Percentiles rank a stretch among this genome's conserved stretches.
Evolutionary conservation across 2,329 filamentous ascomycete genomes (phyloP).

Genomic region (Fusarium dlaminii): DNA sequence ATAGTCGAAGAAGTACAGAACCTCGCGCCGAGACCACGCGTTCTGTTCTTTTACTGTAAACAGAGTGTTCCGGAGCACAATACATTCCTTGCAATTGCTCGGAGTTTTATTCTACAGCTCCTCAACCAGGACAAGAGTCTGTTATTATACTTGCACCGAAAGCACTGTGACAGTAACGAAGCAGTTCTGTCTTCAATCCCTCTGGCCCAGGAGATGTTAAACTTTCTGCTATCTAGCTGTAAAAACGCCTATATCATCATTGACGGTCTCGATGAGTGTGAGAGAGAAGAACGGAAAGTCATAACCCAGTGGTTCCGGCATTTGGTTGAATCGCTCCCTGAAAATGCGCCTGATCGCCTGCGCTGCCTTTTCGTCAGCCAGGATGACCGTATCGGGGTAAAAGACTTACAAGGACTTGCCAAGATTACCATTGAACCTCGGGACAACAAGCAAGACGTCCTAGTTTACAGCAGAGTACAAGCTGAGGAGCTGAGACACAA

Average conservation of each 20-base stretch:
- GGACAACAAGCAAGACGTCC: background rate
- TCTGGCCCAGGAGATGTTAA: rapidly evolving
- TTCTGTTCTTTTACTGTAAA: rapidly evolving
- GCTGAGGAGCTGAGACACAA: rapidly evolving
- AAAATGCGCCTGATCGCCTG: rapidly evolving
- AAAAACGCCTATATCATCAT: background rate
- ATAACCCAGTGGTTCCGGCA: background rate
- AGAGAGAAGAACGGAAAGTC: background rate
- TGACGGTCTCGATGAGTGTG: background rate
- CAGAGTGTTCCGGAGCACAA: rapidly evolving
- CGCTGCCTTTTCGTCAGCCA: background rate
- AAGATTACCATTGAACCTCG: rapidly evolving
- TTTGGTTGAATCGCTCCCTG: rapidly evolving
- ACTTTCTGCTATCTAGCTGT: rapidly evolving
- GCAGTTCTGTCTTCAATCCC: rapidly evolving
- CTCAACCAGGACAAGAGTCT: rapidly evolving
- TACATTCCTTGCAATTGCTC: rapidly evolving
- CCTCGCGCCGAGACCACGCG: rapidly evolving
- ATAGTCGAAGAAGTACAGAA: background rate
- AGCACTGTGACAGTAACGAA: background rate
- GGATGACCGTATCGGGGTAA: rapidly evolving
- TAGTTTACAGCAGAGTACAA: rapidly evolving
- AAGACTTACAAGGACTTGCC: rapidly evolving
- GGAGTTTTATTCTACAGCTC: background rate
- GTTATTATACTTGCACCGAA: rapidly evolving